Evolutionary conservation across 176 grass and related monocot species (phyloP).

Genomic region (Carex kokanica): DNA sequence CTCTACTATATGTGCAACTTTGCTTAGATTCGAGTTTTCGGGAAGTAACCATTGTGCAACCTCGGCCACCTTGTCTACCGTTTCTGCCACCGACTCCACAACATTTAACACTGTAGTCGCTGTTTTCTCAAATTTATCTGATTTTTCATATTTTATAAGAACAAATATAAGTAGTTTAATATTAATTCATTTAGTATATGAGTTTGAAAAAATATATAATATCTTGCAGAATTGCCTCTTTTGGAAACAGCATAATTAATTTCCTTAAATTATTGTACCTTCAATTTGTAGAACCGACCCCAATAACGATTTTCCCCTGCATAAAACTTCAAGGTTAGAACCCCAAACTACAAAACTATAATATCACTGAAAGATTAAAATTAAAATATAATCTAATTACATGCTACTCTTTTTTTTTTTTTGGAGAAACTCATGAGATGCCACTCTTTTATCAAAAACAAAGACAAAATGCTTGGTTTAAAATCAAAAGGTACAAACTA

Average conservation of each 20-base stretch:
- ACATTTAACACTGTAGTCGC: conserved; percentile 33
- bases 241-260: too few species aligned
- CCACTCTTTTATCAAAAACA: neutral
- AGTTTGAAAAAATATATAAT: neutral
- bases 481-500: too few species aligned
- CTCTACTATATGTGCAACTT: conserved; percentile 40
- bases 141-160: neutral
- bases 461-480: neutral
- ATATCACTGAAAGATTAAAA: neutral
- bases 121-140: conserved; percentile 36
- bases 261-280: conserved; percentile 20
- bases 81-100: conserved; percentile 58
- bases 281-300: neutral
- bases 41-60: conserved; percentile 41
- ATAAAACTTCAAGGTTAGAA: conserved; percentile 14
- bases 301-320: conserved; percentile 24
- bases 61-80: conserved; percentile 45
- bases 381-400: neutral
- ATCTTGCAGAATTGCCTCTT: neutral
- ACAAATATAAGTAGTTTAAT: neutral
- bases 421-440: too few species aligned
- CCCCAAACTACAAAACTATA: neutral
- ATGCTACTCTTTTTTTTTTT: neutral
- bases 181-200: neutral
- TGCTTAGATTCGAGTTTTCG: conserved; percentile 35